Evolutionary conservation across 2,329 filamentous ascomycete genomes (phyloP).

Genomic region (Fusarium sp.): DNA sequence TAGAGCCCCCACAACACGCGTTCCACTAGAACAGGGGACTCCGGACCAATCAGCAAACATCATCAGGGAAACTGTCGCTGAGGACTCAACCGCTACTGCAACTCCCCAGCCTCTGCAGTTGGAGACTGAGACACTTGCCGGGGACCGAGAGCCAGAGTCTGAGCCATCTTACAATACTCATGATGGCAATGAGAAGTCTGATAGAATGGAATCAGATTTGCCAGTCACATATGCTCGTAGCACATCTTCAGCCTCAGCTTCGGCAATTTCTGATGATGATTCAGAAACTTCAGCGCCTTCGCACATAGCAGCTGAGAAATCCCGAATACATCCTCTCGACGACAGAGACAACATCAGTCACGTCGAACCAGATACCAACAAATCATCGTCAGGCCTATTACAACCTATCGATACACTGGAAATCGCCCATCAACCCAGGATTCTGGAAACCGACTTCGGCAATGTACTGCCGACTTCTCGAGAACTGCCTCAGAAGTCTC

Average conservation of each 20-base stretch:
- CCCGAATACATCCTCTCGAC: background rate
- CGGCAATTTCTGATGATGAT: conserved; percentile 13
- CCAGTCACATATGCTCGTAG: conserved; percentile 16
- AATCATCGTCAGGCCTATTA: conserved; percentile 10
- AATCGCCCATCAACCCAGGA: conserved; percentile 7
- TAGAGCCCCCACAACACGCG: conserved; percentile 5
- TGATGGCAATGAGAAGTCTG: conserved; percentile 23
- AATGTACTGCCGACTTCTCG: conserved; percentile 18
- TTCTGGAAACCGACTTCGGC: conserved; percentile 26
- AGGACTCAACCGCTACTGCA: conserved; percentile 9
- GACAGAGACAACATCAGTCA: background rate
- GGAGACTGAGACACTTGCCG: conserved; percentile 9
- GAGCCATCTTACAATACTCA: conserved; percentile 11
- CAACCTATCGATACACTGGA: conserved; percentile 6
- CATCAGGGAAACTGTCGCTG: conserved; percentile 2
- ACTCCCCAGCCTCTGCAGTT: conserved; percentile 18
- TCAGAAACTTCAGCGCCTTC: conserved; percentile 10
- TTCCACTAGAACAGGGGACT: conserved; percentile 14
- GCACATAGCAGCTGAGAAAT: conserved; percentile 7
- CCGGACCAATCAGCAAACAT: conserved; percentile 23
- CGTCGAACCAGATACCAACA: background rate
- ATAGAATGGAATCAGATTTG: conserved; percentile 24
- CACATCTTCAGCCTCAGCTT: conserved; percentile 8
- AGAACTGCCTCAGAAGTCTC: conserved; percentile 8
- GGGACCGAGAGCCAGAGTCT: conserved; percentile 6